Evolutionary conservation across 2,329 filamentous ascomycete species (phyloP).

Genomic region (Sarocladiaceae sp.): DNA sequence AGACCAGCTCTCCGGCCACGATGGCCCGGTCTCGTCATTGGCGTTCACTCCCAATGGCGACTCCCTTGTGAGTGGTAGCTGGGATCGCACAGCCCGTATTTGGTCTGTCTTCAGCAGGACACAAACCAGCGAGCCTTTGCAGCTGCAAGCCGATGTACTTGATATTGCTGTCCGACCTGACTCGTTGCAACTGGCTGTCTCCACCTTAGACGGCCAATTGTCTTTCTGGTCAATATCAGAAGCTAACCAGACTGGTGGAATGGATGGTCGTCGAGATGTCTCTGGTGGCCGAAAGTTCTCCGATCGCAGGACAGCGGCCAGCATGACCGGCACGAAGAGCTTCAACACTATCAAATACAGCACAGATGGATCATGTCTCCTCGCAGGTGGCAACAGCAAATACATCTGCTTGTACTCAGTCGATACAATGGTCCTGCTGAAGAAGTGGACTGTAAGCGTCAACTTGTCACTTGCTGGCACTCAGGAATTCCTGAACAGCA

Average conservation of each 20-base stretch:
- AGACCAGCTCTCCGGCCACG: slow-evolving; percentile 85
- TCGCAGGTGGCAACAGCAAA: slow-evolving; percentile 95
- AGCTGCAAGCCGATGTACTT: slow-evolving; percentile 87
- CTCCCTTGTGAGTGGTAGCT: slow-evolving; percentile 84
- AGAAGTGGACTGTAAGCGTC: slow-evolving; percentile 92
- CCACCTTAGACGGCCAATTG: slow-evolving; percentile 87
- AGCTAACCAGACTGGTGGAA: slow-evolving; percentile 76
- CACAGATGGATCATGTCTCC: slow-evolving; percentile 82
- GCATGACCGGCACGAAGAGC: slow-evolving; percentile 82
- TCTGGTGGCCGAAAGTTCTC: slow-evolving; percentile 86
- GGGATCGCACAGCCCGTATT: slow-evolving; percentile 92
- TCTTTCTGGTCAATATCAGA: slow-evolving; percentile 94
- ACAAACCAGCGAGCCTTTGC: slow-evolving; percentile 90
- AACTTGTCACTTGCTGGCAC: slow-evolving; percentile 96
- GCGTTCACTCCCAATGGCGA: slow-evolving; percentile 85
- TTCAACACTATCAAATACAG: slow-evolving; percentile 89
- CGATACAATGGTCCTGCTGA: slow-evolving; percentile 81
- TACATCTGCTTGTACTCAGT: slow-evolving; percentile 98
- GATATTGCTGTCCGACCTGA: slow-evolving; percentile 85
- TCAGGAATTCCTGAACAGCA: slow-evolving; percentile 95
- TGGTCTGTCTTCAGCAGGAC: slow-evolving; percentile 95
- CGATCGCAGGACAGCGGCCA: slow-evolving; percentile 87
- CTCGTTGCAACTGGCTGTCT: slow-evolving; percentile 84
- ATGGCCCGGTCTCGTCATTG: slow-evolving; percentile 85
- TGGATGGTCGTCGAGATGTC: slow-evolving; percentile 88